phyloP scores from a whole-genome alignment of 2,329 filamentous ascomycete species.

The Penicillium sp. region DNA sequence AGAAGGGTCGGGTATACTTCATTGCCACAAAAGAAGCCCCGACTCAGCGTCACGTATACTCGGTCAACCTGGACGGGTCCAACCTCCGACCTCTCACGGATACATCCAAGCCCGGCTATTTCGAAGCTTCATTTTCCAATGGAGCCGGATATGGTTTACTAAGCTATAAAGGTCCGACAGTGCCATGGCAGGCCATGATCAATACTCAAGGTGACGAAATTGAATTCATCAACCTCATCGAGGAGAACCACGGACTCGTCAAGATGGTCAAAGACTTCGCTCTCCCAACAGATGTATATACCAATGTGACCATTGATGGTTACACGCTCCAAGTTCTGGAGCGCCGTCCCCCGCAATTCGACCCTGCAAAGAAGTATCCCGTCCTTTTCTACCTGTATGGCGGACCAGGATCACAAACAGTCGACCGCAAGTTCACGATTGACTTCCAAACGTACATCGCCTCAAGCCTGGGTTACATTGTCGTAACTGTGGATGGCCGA shows the following conservation, averaged over 20 bases:
- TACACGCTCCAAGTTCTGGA: constrained; percentile 74
- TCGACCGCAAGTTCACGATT: constrained; percentile 74
- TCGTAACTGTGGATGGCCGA: constrained; percentile 89
- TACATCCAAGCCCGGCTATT: constrained; percentile 71
- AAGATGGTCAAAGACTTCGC: constrained; percentile 72
- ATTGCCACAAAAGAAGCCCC: constrained; percentile 81
- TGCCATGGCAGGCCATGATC: constrained; percentile 89
- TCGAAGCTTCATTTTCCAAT: constrained; percentile 77
- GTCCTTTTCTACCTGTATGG: constrained; percentile 95
- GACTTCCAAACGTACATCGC: constrained; percentile 92
- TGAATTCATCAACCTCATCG: constrained; percentile 68
- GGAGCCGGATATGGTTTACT: constrained; percentile 81
- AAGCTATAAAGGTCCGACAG: constrained; percentile 75
- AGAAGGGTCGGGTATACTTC: constrained; percentile 88
- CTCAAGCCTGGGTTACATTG: constrained; percentile 81
- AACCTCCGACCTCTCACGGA: constrained; percentile 73
- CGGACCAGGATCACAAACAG: constrained; percentile 87
- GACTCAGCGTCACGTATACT: constrained; percentile 88
- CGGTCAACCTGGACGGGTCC: constrained; percentile 78
- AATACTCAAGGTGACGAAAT: constrained; percentile 70
- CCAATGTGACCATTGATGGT: constrained; percentile 79
- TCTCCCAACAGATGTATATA: constrained; percentile 77
- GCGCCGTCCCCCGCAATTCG: constrained; percentile 84
- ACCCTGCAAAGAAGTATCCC: constrained; percentile 79
- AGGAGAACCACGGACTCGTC: constrained; percentile 72